These are phyloP conservation scores for Taiozyma sp. DNA, from an alignment of 1,139 yeast species.

Conservation along the genomic window DNA sequence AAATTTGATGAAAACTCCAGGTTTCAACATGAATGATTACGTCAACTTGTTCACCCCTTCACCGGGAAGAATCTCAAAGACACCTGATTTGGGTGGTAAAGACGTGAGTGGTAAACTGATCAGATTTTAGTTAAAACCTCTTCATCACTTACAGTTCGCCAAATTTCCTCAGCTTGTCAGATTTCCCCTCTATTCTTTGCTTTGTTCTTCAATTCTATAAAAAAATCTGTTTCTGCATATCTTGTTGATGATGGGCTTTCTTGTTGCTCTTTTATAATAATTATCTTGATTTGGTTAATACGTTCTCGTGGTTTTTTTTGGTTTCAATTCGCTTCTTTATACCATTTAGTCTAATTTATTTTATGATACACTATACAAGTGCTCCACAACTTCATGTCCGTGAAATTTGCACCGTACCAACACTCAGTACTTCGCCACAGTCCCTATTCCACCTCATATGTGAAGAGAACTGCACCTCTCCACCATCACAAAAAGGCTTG, in stretches of 20 bases:
- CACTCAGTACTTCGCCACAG: no score
- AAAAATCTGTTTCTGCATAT: neutral
- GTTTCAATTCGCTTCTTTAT: neutral
- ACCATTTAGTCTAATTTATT: neutral
- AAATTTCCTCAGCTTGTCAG: no score
- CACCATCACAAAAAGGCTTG: no score
- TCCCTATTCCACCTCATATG: no score
- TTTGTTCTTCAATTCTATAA: no score
- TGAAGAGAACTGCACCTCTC: no score
- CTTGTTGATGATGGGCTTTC: neutral
- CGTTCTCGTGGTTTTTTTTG: neutral
- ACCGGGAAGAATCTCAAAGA: conserved; percentile 12
- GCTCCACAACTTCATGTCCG: no score
- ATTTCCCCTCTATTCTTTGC: no score
- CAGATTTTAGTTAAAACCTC: conserved; percentile 12
- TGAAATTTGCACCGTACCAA: no score
- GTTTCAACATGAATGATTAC: conserved; percentile 80
- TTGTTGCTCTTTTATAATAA: neutral
- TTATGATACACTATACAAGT: neutral
- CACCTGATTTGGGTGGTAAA: conserved; percentile 18
- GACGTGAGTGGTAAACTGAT: conserved; percentile 23
- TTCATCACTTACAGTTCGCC: no score
- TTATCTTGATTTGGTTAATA: neutral
- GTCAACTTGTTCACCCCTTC: conserved; percentile 36
- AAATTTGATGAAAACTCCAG: conserved; percentile 48